Evolutionary conservation across 768 basidiomycete genomes (phyloP), one percentile per base, ranked within the genome.

Genomic region (Agaricus bisporus): DNA sequence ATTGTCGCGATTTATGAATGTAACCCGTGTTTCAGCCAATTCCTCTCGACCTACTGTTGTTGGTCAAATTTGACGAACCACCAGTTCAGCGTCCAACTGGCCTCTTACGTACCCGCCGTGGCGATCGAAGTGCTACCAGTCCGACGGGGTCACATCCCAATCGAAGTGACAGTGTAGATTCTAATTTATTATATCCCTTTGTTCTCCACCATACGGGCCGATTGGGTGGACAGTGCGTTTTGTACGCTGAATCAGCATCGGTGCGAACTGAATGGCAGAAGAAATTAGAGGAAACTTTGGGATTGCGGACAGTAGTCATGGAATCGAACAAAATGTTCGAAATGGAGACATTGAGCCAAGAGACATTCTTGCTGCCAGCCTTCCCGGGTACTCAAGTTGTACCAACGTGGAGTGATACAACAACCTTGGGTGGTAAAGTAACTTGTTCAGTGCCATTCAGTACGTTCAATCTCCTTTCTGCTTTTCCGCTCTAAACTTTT

Each of bases 241-340:
- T 98, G 1, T 98, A 90, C 66, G 88, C 94, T 6, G 95, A 98
- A 58, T 82, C 85, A 0, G 70, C 79, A 3, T 82, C 86, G 38
- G 80, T 80, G 2, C 82, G 95, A 2, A 64, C 73, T 7, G 93
- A 95, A 55, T 99, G 97, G 97, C 86, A 91, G 67, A 74, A 82
- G 60, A 94, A 91, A 66, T 70, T 98, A 4, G 83, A 92, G 55
- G 90, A 95, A 66, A 94, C 95, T 14, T 81, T 93, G 48, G 88
- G 85, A 8, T 64, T 95, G 52, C 81, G 95, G 42, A 85, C 81
- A 61, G 84, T 88, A 32, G 91, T 94, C 26, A 88, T 95, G 64
- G 95, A 98, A 64, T 88, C 88, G 22, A 94, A 92, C 68, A 93
- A 92, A 73, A 91, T 91, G 15, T 97, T 98, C 60, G 94, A 98